A percentile compares a stretch with the other conserved stretches of the same genome.
These are phyloP conservation scores for Verticillium isaacii DNA, from an alignment of 2,329 filamentous ascomycete species.

Conservation along the genomic window DNA sequence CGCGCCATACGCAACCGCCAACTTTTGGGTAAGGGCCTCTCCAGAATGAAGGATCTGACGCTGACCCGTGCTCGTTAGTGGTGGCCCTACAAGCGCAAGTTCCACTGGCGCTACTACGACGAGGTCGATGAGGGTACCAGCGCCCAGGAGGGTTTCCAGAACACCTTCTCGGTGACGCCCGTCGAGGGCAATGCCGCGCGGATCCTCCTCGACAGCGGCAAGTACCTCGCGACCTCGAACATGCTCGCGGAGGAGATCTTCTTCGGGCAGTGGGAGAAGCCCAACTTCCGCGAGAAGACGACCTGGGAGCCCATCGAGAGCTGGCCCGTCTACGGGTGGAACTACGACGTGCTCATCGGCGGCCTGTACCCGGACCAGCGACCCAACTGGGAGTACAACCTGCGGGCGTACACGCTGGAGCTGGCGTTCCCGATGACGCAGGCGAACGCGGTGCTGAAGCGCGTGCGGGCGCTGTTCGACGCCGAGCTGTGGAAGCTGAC, in stretches of 20 bases:
- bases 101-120: conserved; percentile 50
- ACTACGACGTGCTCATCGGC: conserved; percentile 49
- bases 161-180: conserved; percentile 43
- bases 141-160: conserved; percentile 44
- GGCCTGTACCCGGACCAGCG: conserved; percentile 43
- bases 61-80: conserved; percentile 25
- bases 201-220: conserved; percentile 40
- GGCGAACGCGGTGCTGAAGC: conserved; percentile 43
- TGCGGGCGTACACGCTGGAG: conserved; percentile 44
- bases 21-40: conserved; percentile 36
- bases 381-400: conserved; percentile 44
- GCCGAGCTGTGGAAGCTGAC: conserved; percentile 36
- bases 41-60: neutral
- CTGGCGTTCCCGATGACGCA: conserved; percentile 45
- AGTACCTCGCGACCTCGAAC: conserved; percentile 41
- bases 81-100: conserved; percentile 47
- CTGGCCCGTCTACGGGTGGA: conserved; percentile 49
- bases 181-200: conserved; percentile 35
- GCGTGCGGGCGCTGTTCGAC: conserved; percentile 43
- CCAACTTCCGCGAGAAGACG: conserved; percentile 48
- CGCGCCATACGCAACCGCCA: conserved; percentile 44
- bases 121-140: conserved; percentile 32
- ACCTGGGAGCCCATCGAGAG: conserved; percentile 34
- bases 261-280: conserved; percentile 42
- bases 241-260: conserved; percentile 44